Base-by-base conservation (phyloP, 2,329 filamentous ascomycete genomes). In the Cordyceps javanica region DNA sequence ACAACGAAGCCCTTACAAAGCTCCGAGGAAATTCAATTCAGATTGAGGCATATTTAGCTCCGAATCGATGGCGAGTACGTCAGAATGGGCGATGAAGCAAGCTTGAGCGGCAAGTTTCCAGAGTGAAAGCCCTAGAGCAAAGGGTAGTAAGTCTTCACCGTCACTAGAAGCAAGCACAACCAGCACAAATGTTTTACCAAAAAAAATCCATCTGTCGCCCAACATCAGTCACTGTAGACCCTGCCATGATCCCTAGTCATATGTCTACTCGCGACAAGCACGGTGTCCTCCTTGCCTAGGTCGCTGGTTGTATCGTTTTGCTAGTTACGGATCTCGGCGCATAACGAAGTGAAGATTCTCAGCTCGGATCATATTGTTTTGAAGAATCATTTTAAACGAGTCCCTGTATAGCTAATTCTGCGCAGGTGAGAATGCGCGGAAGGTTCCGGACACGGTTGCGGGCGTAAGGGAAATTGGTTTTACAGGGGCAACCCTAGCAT, bases 321-420 rank as follows among this genome's bases (percentile, higher is more conserved):
- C 23, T 4, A 48, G 21, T 11, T 55, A 8, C 38, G 42, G 2
- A 25, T 55, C 14, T 48, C 34, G 14, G 53, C 53, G 19, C 14
- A 39, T 16, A 55, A 14, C 41, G 16, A 55, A 14, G 28, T 13
- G 9, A 38, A 19, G 11, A 5, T 73, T 0, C 62, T 74, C 64
- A 75, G 75, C 61, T 71, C 81, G 16, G 78, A 82, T 48, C 70
- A 70, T 41, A 84, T 19, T 82, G 0, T 68, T 83, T n/a, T n/a
- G 13, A 69, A 73, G 26, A 66, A 69, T n/a, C 11, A 57, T 82
- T 3, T 69, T 84, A 7, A 78, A 77, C 64, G 71, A 75, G 59
- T 82, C 79, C 0, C 80, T 78, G 4, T 77, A 70, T 63, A 78
- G 80, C 38, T 81, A 84, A 56, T 84, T 83, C 68, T 84, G 81